Percentiles rank a stretch among this genome's conserved stretches.
These are phyloP conservation scores for Aspergillus sp. DNA, from an alignment of 2,329 filamentous ascomycete genomes.

Conservation along the genomic window DNA sequence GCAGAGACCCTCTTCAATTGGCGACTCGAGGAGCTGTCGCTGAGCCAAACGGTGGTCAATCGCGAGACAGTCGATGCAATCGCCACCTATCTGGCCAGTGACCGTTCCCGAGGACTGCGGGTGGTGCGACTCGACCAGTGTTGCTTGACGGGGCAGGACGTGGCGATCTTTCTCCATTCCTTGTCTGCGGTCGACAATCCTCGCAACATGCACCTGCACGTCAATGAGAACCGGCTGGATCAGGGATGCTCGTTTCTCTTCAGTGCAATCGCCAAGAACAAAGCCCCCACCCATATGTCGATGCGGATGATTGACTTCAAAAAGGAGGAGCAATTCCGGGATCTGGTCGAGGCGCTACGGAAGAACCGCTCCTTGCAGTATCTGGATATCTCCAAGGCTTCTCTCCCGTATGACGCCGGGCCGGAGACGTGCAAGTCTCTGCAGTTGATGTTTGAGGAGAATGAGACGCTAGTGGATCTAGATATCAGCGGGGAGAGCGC, in stretches of 20 bases:
- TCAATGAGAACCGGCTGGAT: slow-evolving; percentile 59
- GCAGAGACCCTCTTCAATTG: slow-evolving; percentile 66
- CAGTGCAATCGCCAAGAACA: slow-evolving; percentile 47
- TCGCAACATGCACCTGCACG: slow-evolving; percentile 63
- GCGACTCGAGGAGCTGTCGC: slow-evolving; percentile 63
- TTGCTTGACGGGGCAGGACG: slow-evolving; percentile 62
- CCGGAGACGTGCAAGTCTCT: slow-evolving; percentile 65
- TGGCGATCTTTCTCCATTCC: slow-evolving; percentile 64
- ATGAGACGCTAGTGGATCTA: slow-evolving; percentile 63
- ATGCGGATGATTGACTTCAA: slow-evolving; percentile 70
- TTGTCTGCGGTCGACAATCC: slow-evolving; percentile 55
- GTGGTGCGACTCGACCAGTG: slow-evolving; percentile 67
- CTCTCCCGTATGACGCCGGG: slow-evolving; percentile 66
- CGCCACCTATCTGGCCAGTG: slow-evolving; percentile 61
- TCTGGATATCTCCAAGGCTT: slow-evolving; percentile 69
- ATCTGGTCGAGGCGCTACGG: slow-evolving; percentile 61
- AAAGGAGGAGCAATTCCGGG: slow-evolving; percentile 62
- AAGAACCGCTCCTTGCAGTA: slow-evolving; percentile 62
- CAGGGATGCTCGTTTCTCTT: slow-evolving; percentile 44
- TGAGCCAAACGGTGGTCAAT: slow-evolving; percentile 65
- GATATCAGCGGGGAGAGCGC: slow-evolving; percentile 72
- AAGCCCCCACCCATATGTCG: slow-evolving; percentile 62
- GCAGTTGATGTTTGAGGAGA: slow-evolving; percentile 64
- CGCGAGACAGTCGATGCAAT: slow-evolving; percentile 64
- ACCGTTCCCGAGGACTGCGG: slow-evolving; percentile 60